phyloP scores from a whole-genome alignment of 2,329 filamentous ascomycete species.

The Neodidymelliopsis sp. region DNA sequence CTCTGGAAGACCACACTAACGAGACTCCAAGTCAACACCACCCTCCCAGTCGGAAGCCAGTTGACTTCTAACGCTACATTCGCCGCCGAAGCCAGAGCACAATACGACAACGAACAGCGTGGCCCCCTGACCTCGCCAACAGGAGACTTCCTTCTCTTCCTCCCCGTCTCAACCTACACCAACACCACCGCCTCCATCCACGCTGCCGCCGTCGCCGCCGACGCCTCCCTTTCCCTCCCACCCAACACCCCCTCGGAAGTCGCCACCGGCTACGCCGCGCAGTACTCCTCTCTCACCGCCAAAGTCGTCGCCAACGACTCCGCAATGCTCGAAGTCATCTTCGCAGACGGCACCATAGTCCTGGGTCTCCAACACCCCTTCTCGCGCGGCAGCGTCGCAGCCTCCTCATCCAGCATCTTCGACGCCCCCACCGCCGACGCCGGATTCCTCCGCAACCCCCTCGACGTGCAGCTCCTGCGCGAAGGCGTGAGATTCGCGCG shows the following conservation, averaged over 20 bases:
- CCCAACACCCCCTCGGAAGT: slow-evolving; percentile 24
- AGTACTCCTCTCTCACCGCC: slow-evolving; percentile 26
- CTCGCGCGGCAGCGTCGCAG: slow-evolving; percentile 36
- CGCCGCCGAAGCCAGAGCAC: slow-evolving; percentile 25
- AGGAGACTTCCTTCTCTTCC: slow-evolving; percentile 34
- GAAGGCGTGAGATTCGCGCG: slow-evolving; percentile 33
- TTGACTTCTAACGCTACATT: slow-evolving; percentile 29
- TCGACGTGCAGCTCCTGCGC: slow-evolving; percentile 30
- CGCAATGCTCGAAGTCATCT: slow-evolving; percentile 32
- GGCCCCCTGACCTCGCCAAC: slow-evolving; percentile 28
- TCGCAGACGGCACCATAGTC: slow-evolving; percentile 25
- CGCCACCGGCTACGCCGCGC: slow-evolving; percentile 24
- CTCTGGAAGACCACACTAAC: not conserved
- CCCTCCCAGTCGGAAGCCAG: slow-evolving; percentile 2
- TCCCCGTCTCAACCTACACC: slow-evolving; percentile 28
- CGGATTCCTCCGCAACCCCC: slow-evolving; percentile 33
- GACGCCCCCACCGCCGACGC: slow-evolving; percentile 33
- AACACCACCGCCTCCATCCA: slow-evolving; percentile 24
- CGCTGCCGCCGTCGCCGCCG: slow-evolving; percentile 22
- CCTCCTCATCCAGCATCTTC: slow-evolving; percentile 28
- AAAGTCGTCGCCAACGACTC: slow-evolving; percentile 27
- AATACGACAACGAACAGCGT: slow-evolving; percentile 21
- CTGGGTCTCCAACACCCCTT: slow-evolving; percentile 34
- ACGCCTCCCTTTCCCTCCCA: slow-evolving; percentile 27
- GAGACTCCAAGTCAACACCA: slow-evolving; percentile 22